Base-by-base conservation (phyloP, 2,329 filamentous ascomycete genomes). In the Stylonectria norvegica region DNA sequence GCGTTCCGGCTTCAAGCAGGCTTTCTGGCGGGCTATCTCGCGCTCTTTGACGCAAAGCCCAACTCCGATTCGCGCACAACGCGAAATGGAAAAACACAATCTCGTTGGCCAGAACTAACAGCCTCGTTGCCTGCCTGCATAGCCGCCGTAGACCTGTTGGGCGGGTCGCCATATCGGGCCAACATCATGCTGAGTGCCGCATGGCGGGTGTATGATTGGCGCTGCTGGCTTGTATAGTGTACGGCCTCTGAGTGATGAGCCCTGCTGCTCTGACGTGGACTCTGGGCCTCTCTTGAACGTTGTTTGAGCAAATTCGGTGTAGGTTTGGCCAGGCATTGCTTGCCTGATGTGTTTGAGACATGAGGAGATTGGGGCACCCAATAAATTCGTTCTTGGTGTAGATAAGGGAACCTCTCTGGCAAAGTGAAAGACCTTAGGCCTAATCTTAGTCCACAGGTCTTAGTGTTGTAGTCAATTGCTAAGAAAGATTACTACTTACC, bases 161-260 rank as follows among this genome's bases (percentile, higher is more conserved):
- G 28, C 15, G 28, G 22, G 16, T 20, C 31, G 25, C 14, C 14
- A 34, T 15, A 45, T 34, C 9, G 23, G 47, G 45, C 35, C 42
- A 37, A 33, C 27, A 34, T 25, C 19, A 19, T 20, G 30, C 12
- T 16, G 31, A 27, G 20, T 30, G 31, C 20, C 20, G 5, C 17
- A 4, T 15, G 7, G 37, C 40, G 39, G 33, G 28, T 16, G 22
- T 5, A 11, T 52, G 43, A 55, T 56, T 54, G 48, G 50, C 3
- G 40, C 2, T n/a, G 19, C 4, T 5, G 3, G 5, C 17, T 36
- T 34, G 34, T 47, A 49, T 43, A 42, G 48, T 31, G 27, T 18
- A 27, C 25, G 41, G 15, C 36, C 27, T 38, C 17, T 17, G 15
- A 11, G 14, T 27, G 29, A 29, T 19, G 12, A 29, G 17, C 19